A percentile compares a stretch with the other conserved stretches of the same genome.
Evolutionary conservation across 2,329 filamentous ascomycete species (phyloP).

Genomic region (Botrytis sinoallii): DNA sequence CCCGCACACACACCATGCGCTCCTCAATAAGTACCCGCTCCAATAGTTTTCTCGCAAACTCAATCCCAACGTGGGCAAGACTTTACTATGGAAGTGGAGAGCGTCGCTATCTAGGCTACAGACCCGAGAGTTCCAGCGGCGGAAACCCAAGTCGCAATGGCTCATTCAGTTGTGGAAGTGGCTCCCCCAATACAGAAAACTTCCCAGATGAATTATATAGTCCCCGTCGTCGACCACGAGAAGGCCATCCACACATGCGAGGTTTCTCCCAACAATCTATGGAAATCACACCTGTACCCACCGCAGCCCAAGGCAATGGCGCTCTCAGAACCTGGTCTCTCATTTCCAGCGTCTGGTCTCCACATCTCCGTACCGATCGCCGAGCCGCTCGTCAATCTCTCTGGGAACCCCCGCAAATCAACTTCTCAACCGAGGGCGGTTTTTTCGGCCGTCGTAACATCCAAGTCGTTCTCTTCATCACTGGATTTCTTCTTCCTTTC

Average conservation of each 20-base stretch:
- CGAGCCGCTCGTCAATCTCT: slow-evolving; percentile 56
- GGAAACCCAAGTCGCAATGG: slow-evolving; percentile 46
- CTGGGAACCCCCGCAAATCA: slow-evolving; percentile 72
- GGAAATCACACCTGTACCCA: slow-evolving; percentile 43
- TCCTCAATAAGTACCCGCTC: slow-evolving; percentile 43
- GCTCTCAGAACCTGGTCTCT: slow-evolving; percentile 44
- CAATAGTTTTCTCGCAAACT: slow-evolving; percentile 43
- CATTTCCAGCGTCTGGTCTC: slow-evolving; percentile 68
- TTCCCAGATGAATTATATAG: slow-evolving; percentile 47
- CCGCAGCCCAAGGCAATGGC: slow-evolving; percentile 22
- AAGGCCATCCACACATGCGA: slow-evolving; percentile 34
- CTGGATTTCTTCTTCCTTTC: slow-evolving; percentile 76
- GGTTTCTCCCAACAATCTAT: slow-evolving; percentile 40
- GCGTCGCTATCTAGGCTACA: slow-evolving; percentile 47
- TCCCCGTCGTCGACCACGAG: slow-evolving; percentile 45
- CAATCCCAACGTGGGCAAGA: slow-evolving; percentile 48
- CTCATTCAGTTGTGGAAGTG: slow-evolving; percentile 41
- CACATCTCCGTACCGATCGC: slow-evolving; percentile 65
- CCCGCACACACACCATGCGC: slow-evolving; percentile 36
- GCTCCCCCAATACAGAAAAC: slow-evolving; percentile 50
- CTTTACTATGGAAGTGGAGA: slow-evolving; percentile 71
- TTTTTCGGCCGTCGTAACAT: slow-evolving; percentile 65
- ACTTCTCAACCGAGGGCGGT: slow-evolving; percentile 59
- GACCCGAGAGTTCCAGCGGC: slow-evolving; percentile 34
- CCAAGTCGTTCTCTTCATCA: slow-evolving; percentile 70